phyloP scores from a whole-genome alignment of 2,329 filamentous ascomycete genomes.

The Trichoderma aggressivum region DNA sequence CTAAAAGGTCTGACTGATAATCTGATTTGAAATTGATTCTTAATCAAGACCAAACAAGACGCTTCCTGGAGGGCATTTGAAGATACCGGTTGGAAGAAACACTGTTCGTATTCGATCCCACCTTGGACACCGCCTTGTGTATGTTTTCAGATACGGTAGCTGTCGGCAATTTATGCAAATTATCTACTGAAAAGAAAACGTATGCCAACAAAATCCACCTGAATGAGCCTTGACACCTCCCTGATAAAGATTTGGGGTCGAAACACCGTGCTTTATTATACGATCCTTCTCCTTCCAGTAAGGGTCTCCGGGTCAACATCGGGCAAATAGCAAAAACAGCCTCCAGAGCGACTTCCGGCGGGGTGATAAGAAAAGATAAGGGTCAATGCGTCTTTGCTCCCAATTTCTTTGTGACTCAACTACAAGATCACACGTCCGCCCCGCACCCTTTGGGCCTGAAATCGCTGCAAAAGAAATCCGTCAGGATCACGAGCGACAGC shows the following conservation, averaged over 20 bases:
- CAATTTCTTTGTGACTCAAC: slow-evolving; percentile 18
- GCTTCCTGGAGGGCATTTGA: background rate
- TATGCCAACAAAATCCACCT: background rate
- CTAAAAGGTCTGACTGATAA: background rate
- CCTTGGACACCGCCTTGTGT: background rate
- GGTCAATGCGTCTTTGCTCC: background rate
- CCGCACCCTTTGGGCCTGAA: background rate
- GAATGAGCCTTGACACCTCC: background rate
- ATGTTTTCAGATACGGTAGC: background rate
- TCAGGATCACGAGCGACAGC: background rate
- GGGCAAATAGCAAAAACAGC: background rate
- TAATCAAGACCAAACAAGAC: background rate
- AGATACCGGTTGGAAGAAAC: too few species aligned
- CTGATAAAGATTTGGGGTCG: background rate
- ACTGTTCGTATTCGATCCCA: too few species aligned
- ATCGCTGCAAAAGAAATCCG: background rate
- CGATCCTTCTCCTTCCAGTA: slow-evolving; percentile 1
- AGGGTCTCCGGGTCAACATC: slow-evolving; percentile 3
- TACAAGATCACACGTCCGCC: slow-evolving; percentile 5
- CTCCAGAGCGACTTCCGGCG: slow-evolving; percentile 11
- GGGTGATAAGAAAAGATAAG: slow-evolving; percentile 20
- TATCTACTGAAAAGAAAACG: background rate
- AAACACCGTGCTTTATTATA: background rate
- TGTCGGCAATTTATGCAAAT: background rate
- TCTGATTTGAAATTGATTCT: background rate